Evolutionary conservation across 495 filamentous ascomycete genomes (phyloP), one percentile per base, ranked within the genome.

Genomic region (Daldinia loculata): DNA sequence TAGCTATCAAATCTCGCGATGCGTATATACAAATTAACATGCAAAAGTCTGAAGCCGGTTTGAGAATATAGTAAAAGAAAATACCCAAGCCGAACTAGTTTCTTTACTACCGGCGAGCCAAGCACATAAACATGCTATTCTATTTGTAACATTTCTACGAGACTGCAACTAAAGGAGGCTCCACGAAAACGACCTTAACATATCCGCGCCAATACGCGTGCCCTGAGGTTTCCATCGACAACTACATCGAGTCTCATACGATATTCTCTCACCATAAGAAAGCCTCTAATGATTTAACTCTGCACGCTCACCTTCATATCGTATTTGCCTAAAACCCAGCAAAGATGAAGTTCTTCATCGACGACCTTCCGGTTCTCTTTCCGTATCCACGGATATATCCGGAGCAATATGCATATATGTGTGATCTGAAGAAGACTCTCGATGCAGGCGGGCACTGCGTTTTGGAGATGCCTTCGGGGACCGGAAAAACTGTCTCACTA

Each of bases 391-490:
- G 93, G 67, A 97, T 98, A 76, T 98, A 98, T 78, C 96, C 95
- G 80, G 90, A 89, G 84, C 80, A 76, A 79, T 80, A 70, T 59
- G 70, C 65, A 22, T 99, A 99, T 82, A 99, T 99, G 95, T 95
- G 92, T 74, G 96, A 97, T 84, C 88, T 99, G 80, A 99, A 99
- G 80, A 91, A 88, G 78, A 98, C 95, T 29, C 90, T 99, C 76
- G 95, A 98, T 85, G 92, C 89, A 29, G 91, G 91, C 63, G 96
- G 96, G 66, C 93, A 98, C 82, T 96, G 94, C 81, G 94, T 99
- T n/a, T 83, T 99, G 76, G 95, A 99, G 82, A 99, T 99, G 95
- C 95, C 95, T 83, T 99, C 95, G 61, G 95, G 95, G n/a, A 99
- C 95, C 29, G 95, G 95, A 56, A 99, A 99, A 84, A 99, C 95